phyloP scores from a whole-genome alignment of 2,329 filamentous ascomycete species.

The Neopestalotiopsis clavispora region DNA sequence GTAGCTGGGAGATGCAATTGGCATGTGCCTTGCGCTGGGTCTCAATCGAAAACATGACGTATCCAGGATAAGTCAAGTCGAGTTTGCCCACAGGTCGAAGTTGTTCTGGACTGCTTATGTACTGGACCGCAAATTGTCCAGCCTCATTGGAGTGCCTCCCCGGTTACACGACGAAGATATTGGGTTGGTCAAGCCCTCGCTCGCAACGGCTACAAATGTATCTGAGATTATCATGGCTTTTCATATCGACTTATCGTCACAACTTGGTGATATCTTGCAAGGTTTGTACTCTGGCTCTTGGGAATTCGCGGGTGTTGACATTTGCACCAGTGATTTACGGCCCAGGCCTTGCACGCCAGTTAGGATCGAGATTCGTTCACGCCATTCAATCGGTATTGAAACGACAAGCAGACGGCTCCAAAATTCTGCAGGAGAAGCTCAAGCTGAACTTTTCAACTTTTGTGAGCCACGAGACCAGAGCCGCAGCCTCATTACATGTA shows the following conservation, averaged over 20 bases:
- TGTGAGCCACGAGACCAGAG: background rate
- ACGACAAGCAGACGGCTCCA: background rate
- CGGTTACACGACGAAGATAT: conserved; percentile 1
- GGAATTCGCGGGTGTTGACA: background rate
- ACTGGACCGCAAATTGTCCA: background rate
- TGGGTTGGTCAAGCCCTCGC: background rate
- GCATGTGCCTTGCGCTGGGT: background rate
- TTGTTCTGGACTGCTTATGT: conserved; percentile 2
- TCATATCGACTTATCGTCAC: background rate
- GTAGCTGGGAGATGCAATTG: conserved; percentile 5
- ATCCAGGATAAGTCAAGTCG: background rate
- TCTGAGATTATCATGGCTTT: conserved; percentile 3
- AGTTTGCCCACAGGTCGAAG: background rate
- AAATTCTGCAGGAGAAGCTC: background rate
- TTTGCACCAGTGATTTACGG: background rate
- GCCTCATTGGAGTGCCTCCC: background rate
- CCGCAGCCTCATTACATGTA: background rate
- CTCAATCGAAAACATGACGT: conserved; percentile 5
- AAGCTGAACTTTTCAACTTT: background rate
- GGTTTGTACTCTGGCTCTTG: background rate
- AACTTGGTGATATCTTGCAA: background rate
- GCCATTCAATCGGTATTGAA: background rate
- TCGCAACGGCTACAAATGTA: background rate
- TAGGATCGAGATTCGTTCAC: conserved; percentile 4
- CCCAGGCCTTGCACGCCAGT: background rate